Conservation (phyloP, 2,329 filamentous ascomycete genomes). For the Aureobasidium sp. region DNA sequence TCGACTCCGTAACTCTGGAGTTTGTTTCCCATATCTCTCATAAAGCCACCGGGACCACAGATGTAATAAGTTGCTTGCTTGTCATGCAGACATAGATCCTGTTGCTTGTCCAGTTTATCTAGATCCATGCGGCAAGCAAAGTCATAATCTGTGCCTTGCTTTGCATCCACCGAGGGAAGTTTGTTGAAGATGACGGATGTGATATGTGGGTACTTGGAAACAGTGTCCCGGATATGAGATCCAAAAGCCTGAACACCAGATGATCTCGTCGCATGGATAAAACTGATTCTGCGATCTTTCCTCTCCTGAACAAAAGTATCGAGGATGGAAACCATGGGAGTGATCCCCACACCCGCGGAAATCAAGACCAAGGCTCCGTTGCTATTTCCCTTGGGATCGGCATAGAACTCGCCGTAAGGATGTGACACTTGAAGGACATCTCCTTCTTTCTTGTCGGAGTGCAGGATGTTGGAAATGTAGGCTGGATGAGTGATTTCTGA, state of each 20-base stretch:
- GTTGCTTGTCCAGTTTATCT: slow-evolving; percentile 43
- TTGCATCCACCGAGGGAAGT: slow-evolving; percentile 38
- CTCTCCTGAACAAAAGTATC: slow-evolving; percentile 40
- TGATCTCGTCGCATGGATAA: slow-evolving; percentile 54
- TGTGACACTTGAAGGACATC: slow-evolving; percentile 58
- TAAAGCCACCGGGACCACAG: slow-evolving; percentile 64
- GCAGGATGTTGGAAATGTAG: slow-evolving; percentile 61
- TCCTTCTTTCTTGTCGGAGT: slow-evolving; percentile 53
- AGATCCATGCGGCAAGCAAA: slow-evolving; percentile 52
- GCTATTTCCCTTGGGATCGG: slow-evolving; percentile 40
- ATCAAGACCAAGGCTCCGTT: slow-evolving; percentile 54
- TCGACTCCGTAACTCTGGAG: slow-evolving; percentile 51
- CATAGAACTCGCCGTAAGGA: slow-evolving; percentile 54
- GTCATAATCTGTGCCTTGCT: slow-evolving; percentile 50
- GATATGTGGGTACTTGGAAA: slow-evolving; percentile 26
- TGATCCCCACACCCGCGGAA: slow-evolving; percentile 61
- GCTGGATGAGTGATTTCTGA: slow-evolving; percentile 48
- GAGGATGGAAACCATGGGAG: slow-evolving; percentile 58
- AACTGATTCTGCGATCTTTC: slow-evolving; percentile 45
- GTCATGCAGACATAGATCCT: slow-evolving; percentile 49
- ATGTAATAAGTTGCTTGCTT: slow-evolving; percentile 56
- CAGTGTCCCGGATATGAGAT: slow-evolving; percentile 34
- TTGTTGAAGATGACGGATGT: slow-evolving; percentile 52
- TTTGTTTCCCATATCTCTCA: slow-evolving; percentile 50
- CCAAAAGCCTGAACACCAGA: slow-evolving; percentile 48